Conservation (phyloP, 495 filamentous ascomycete species). For the Annulohypoxylon bovei region DNA sequence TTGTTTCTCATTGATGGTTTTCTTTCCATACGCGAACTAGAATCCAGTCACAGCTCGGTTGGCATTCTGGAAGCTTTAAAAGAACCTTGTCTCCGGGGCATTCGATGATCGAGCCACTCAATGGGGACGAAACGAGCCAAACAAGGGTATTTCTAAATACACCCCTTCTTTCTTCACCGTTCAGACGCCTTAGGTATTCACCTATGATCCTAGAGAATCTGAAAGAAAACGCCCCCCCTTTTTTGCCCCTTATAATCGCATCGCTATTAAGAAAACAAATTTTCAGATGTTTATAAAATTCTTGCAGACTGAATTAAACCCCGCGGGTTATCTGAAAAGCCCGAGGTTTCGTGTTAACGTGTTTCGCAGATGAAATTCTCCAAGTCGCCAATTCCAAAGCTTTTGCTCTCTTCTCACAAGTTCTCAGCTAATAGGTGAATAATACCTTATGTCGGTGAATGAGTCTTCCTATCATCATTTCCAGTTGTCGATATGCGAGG, state of each 20-base stretch:
- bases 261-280: constrained; percentile 13
- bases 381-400: background rate
- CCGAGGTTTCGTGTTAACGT: background rate
- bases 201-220: constrained; percentile 12
- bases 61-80: constrained; percentile 42
- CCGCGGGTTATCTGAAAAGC: background rate
- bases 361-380: background rate
- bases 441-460: constrained; percentile 13
- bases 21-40: constrained; percentile 15
- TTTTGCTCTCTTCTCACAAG: background rate
- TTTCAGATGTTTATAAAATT: constrained; percentile 1
- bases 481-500: constrained; percentile 7
- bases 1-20: constrained; percentile 13
- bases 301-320: background rate
- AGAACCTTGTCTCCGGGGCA: constrained; percentile 38
- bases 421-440: background rate
- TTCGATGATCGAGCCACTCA: constrained; percentile 38
- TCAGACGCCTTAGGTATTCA: constrained; percentile 16
- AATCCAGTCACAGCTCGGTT: constrained; percentile 24
- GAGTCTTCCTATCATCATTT: constrained; percentile 10
- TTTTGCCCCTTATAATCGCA: constrained; percentile 22
- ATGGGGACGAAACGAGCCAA: constrained; percentile 18
- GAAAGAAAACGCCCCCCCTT: constrained; percentile 23
- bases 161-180: background rate
- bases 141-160: constrained; percentile 18